Conservation (phyloP, 805 yeast species). For the Yamadazyma akitaensis region DNA sequence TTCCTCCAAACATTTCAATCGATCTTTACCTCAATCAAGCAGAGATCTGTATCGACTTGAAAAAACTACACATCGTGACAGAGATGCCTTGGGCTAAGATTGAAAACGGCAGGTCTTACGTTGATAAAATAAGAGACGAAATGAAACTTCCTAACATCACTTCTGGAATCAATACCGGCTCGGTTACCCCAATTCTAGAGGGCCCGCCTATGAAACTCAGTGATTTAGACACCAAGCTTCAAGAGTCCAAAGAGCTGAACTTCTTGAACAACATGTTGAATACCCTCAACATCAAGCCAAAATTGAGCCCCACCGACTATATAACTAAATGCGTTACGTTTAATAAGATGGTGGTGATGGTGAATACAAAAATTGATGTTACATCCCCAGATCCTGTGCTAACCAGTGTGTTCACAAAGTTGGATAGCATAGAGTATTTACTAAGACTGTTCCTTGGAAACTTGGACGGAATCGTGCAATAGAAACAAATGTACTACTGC, state of each 20-base stretch:
- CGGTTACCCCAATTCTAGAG: conserved; percentile 8
- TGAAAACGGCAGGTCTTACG: conserved; percentile 45
- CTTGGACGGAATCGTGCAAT: conserved; percentile 7
- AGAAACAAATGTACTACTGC: not conserved
- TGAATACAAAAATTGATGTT: conserved; percentile 55
- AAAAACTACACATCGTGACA: conserved; percentile 46
- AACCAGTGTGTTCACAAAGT: conserved; percentile 58
- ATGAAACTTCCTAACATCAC: conserved; percentile 36
- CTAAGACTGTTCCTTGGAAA: conserved; percentile 31
- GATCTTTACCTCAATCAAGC: conserved; percentile 61
- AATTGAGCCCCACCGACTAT: conserved; percentile 44
- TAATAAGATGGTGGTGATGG: conserved; percentile 56
- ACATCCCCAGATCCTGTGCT: conserved; percentile 67
- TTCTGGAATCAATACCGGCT: conserved; percentile 6
- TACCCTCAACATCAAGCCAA: conserved; percentile 20
- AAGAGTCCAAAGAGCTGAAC: conserved; percentile 3
- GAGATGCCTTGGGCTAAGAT: conserved; percentile 64
- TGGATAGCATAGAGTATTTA: conserved; percentile 57
- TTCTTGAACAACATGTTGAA: conserved; percentile 8
- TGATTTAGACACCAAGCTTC: conserved; percentile 17
- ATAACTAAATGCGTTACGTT: conserved; percentile 64
- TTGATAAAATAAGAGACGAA: conserved; percentile 56
- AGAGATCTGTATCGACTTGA: conserved; percentile 60
- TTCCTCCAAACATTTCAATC: conserved; percentile 47
- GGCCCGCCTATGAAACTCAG: conserved; percentile 20